Evolutionary conservation across 345 rosid species (phyloP).

Genomic region (Salix exigua): DNA sequence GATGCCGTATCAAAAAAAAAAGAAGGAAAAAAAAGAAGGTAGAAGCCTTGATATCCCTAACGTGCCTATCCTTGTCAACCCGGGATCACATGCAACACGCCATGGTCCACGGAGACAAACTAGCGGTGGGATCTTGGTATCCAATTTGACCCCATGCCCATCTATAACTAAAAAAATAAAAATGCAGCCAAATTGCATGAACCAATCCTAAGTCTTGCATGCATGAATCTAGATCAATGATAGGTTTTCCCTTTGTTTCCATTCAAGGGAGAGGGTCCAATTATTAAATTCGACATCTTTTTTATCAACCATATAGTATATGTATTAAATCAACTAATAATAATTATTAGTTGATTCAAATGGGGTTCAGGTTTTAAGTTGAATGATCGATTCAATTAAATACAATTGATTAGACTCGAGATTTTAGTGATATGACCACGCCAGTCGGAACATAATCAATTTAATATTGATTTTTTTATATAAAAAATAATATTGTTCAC

Average conservation of each 20-base stretch:
- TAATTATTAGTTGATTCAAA: too few species aligned
- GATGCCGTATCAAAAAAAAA: neutral
- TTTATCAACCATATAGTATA: too few species aligned
- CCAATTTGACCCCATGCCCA: neutral
- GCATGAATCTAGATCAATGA: neutral
- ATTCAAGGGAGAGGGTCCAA: neutral
- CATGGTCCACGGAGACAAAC: neutral
- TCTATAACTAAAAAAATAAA: neutral
- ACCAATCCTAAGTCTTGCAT: neutral
- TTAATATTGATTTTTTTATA: too few species aligned
- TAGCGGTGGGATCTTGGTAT: neutral
- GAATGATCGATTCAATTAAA: too few species aligned
- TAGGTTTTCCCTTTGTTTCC: neutral
- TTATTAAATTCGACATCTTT: neutral
- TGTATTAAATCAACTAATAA: too few species aligned
- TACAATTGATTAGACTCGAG: too few species aligned
- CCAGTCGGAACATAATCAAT: too few species aligned
- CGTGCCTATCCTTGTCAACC: neutral
- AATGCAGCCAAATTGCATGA: neutral
- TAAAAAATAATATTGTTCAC: too few species aligned
- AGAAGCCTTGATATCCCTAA: too few species aligned
- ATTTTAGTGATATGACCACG: rapidly evolving
- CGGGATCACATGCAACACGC: neutral
- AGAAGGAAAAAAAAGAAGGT: too few species aligned
- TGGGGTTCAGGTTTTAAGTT: too few species aligned